Base-by-base conservation (phyloP, 345 rosid species). In the Lenwebbia sp. region DNA sequence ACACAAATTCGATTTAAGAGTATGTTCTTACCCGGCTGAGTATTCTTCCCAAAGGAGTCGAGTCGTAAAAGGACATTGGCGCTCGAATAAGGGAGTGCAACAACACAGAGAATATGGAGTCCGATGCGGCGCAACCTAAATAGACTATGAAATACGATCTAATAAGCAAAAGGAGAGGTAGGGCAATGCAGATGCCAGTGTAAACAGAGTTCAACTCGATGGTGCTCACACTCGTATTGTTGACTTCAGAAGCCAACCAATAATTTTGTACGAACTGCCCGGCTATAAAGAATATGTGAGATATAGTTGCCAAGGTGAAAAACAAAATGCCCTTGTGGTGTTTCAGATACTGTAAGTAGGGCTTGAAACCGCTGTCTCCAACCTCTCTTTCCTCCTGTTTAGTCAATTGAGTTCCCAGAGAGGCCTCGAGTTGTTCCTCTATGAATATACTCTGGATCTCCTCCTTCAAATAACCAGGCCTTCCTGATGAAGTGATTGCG, bases 31-130 rank as follows among this genome's bases (percentile, higher is more conserved):
- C 93, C 87, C 94, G 84, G 86, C 92, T 92, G 54, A 89, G 91
- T 84, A 92, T 91, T 86, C 94, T 90, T 86, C 93, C 94, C 4
- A 90, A 52, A 88, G 94, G 92, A 4, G 94, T 92, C 5, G 94
- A 88, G 84, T 92, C 92, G 58, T 88, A 87, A 78, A 93, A 93
- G 19, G 92, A 90, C 87, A 90, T 91, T 13, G 93, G 93, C 53
- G 93, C 93, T 19, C 50, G 88, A 33, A 90, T 91, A 50, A 90
- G 91, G 47, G 92, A 90, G 53, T 41, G 65, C 85, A 90, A 40
- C 85, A 91, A 52, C 41, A 76, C 60, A 54, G 88, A 83, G 74
- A 88, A 91, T 17, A 90, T 86, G 25, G 92, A 89, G 75, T 91
- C 85, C 10, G 93, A 88, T 23, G 90, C 88, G 0, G 49, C 76